Percentiles rank a stretch among this genome's conserved stretches.
Evolutionary conservation across 2,329 filamentous ascomycete species (phyloP).

Genomic region (Byssochlamys sp.): DNA sequence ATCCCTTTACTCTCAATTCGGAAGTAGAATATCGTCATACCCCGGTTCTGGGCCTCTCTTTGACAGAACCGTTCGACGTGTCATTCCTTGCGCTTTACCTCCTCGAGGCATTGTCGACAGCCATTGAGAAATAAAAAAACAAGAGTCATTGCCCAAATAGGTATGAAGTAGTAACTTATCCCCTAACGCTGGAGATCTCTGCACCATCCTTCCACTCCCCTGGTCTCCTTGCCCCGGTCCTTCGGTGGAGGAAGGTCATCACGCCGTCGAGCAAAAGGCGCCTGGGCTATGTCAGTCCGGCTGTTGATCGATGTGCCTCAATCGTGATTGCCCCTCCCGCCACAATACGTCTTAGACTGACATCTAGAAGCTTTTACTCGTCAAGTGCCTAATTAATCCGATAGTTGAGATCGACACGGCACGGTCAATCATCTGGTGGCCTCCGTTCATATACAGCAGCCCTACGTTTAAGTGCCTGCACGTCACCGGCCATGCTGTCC

Average conservation of each 20-base stretch:
- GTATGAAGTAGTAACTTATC: background rate
- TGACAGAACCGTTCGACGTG: slow-evolving; percentile 6
- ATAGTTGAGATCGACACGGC: background rate
- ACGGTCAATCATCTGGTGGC: background rate
- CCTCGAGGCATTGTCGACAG: slow-evolving; percentile 1
- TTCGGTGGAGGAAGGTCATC: background rate
- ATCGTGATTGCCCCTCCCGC: background rate
- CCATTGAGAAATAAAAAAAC: slow-evolving; percentile 4
- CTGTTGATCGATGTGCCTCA: background rate
- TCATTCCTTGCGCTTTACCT: slow-evolving; percentile 9
- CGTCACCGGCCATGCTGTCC: background rate
- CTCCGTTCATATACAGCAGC: background rate
- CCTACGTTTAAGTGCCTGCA: background rate
- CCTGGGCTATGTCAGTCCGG: background rate
- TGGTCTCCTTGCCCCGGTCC: background rate
- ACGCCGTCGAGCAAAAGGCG: background rate
- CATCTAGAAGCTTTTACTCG: background rate
- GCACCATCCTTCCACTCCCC: background rate
- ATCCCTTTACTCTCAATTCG: background rate
- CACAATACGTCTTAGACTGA: background rate
- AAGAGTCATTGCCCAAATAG: slow-evolving; percentile 1
- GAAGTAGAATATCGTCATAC: background rate
- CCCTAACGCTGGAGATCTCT: slow-evolving; percentile 1
- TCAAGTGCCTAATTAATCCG: background rate
- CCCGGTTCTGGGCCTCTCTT: slow-evolving; percentile 1